A percentile compares a stretch with the other conserved stretches of the same genome.
Conservation (phyloP, 306 rosid species). For the Cucurbita moschata region DNA sequence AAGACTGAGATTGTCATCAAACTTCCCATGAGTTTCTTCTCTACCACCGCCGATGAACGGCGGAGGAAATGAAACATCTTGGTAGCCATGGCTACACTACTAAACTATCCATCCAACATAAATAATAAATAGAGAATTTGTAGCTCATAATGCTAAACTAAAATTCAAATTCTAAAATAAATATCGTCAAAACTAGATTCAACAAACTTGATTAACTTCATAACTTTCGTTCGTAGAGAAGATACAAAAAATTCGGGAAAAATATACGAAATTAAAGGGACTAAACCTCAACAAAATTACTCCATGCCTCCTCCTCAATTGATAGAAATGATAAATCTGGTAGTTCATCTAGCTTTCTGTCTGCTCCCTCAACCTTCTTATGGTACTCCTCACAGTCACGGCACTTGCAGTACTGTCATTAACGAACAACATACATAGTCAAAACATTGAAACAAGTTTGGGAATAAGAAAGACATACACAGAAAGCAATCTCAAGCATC, state of each 20-base stretch:
- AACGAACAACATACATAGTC: background rate
- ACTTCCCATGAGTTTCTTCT: slow-evolving; percentile 3
- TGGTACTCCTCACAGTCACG: slow-evolving; percentile 61
- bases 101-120: too few relatives aligned
- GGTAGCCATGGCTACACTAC: too few relatives aligned
- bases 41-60: slow-evolving; percentile 10
- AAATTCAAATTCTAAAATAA: background rate
- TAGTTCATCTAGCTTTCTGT: slow-evolving; percentile 34
- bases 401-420: slow-evolving; percentile 47
- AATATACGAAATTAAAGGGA: background rate
- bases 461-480: background rate
- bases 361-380: slow-evolving; percentile 80
- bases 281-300: background rate
- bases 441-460: background rate
- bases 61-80: background rate
- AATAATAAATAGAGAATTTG: too few relatives aligned
- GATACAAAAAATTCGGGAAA: background rate
- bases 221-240: background rate
- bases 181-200: background rate
- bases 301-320: background rate
- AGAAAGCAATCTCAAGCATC: background rate
- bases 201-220: background rate
- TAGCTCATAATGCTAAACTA: background rate
- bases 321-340: background rate
- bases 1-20: slow-evolving; percentile 33